Evolutionary conservation across 2,329 filamentous ascomycete genomes (phyloP).

Genomic region (Aspergillus cejpii): DNA sequence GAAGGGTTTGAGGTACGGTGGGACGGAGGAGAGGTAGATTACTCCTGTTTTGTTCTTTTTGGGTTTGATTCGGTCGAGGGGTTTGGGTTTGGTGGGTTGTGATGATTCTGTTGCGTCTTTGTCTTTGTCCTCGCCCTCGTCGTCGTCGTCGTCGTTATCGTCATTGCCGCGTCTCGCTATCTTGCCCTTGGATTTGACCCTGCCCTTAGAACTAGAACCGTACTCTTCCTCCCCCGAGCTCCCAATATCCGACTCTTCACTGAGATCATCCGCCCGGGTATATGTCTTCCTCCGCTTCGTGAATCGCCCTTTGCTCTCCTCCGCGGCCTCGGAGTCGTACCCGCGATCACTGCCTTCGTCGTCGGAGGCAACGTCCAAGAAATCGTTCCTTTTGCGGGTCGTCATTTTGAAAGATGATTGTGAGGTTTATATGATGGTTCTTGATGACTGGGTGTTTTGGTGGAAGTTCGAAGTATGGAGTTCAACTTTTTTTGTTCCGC

Average conservation of each 20-base stretch:
- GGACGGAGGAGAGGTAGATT: slow-evolving; percentile 42
- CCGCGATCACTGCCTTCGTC: slow-evolving; percentile 37
- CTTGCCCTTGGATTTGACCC: slow-evolving; percentile 15
- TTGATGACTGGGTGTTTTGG: not conserved
- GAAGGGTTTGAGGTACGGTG: slow-evolving; percentile 45
- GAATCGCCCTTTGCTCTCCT: slow-evolving; percentile 35
- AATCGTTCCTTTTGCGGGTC: slow-evolving; percentile 36
- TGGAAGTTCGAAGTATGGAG: no score
- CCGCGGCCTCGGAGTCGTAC: slow-evolving; percentile 43
- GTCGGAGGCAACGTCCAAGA: slow-evolving; percentile 33
- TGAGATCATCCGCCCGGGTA: slow-evolving; percentile 14
- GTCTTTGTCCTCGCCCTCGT: slow-evolving; percentile 7
- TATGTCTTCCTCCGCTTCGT: slow-evolving; percentile 30
- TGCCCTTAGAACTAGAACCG: slow-evolving; percentile 9
- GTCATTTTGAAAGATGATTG: slow-evolving; percentile 29
- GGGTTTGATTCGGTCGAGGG: slow-evolving; percentile 16
- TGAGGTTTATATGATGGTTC: no score
- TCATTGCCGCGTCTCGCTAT: slow-evolving; percentile 5
- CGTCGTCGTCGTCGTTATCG: slow-evolving; percentile 11
- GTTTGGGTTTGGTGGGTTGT: slow-evolving; percentile 4
- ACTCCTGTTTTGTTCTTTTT: slow-evolving; percentile 38
- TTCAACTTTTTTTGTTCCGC: slow-evolving; percentile 14
- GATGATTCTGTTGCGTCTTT: not conserved
- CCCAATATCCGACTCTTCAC: slow-evolving; percentile 33
- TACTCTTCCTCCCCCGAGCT: slow-evolving; percentile 12